Evolutionary conservation across 2,329 filamentous ascomycete species (phyloP).

Genomic region (Gyromitra esculenta): DNA sequence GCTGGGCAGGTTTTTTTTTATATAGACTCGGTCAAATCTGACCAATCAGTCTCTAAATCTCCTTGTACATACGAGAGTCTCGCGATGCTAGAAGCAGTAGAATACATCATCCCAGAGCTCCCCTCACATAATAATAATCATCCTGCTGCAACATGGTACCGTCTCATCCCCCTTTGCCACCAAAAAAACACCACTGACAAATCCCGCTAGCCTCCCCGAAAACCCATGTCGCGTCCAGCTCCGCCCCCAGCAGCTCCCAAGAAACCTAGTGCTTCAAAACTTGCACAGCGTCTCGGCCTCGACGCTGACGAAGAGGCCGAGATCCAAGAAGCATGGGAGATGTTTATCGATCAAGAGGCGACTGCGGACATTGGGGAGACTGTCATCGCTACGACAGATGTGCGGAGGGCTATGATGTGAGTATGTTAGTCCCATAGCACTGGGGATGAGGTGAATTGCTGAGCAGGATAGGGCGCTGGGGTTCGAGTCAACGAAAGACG

Average conservation of each 20-base stretch:
- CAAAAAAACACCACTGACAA: slow-evolving; percentile 9
- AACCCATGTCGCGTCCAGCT: slow-evolving; percentile 13
- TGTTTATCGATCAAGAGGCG: slow-evolving; percentile 78
- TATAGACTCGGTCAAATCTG: background rate
- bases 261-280: slow-evolving; percentile 69
- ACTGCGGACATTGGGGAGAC: slow-evolving; percentile 73
- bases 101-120: background rate
- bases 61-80: background rate
- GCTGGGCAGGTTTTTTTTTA: background rate
- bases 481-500: slow-evolving; percentile 72
- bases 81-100: background rate
- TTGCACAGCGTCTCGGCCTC: slow-evolving; percentile 91
- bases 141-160: slow-evolving; percentile 28
- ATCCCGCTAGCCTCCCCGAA: slow-evolving; percentile 37
- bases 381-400: slow-evolving; percentile 73
- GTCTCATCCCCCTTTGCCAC: background rate
- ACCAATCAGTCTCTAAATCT: background rate
- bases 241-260: slow-evolving; percentile 19
- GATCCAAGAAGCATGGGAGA: slow-evolving; percentile 86
- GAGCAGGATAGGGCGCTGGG: slow-evolving; percentile 75
- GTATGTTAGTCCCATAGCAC: slow-evolving; percentile 57
- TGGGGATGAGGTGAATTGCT: slow-evolving; percentile 4
- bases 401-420: slow-evolving; percentile 78
- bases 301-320: slow-evolving; percentile 84
- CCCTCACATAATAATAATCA: background rate